phyloP scores from a whole-genome alignment of 73 alveolate genomes.

The Diophrys sp. region DNA sequence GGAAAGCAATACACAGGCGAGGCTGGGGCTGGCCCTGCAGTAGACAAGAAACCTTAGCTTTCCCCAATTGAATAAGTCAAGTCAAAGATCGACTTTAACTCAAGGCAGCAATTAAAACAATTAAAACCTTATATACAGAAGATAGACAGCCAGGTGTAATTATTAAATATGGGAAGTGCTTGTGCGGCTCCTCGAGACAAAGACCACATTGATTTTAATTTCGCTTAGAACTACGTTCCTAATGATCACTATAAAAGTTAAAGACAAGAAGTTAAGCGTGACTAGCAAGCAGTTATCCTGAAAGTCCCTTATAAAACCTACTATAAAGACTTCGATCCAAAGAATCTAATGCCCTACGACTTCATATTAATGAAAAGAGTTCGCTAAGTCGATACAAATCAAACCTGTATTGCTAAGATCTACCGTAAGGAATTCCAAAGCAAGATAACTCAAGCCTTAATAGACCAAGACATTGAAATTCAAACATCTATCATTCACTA shows the following conservation, averaged over 20 bases:
- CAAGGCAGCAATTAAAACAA: conserved; percentile 54
- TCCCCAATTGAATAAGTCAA: conserved; percentile 50
- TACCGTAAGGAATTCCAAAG: background rate
- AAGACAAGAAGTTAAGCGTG: background rate
- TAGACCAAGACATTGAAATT: background rate
- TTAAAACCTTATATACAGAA: conserved; percentile 62
- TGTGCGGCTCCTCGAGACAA: too few species aligned
- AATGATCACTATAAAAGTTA: background rate
- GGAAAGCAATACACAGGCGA: conserved; percentile 58
- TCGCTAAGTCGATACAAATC: background rate
- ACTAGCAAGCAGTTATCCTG: background rate
- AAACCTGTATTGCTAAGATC: background rate
- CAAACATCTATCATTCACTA: background rate
- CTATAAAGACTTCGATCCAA: background rate
- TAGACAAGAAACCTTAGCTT: conserved; percentile 19
- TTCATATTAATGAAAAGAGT: background rate
- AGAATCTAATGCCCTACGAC: background rate
- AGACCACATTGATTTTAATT: background rate
- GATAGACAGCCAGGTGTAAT: conserved; percentile 77
- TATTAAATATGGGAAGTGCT: too few species aligned
- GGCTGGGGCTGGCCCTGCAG: conserved; percentile 7
- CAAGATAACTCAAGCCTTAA: background rate
- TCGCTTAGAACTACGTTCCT: background rate
- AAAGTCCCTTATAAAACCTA: background rate
- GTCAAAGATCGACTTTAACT: too few species aligned